Conservation (phyloP, 441 rosid species). For the Raphanus hybrid region DNA sequence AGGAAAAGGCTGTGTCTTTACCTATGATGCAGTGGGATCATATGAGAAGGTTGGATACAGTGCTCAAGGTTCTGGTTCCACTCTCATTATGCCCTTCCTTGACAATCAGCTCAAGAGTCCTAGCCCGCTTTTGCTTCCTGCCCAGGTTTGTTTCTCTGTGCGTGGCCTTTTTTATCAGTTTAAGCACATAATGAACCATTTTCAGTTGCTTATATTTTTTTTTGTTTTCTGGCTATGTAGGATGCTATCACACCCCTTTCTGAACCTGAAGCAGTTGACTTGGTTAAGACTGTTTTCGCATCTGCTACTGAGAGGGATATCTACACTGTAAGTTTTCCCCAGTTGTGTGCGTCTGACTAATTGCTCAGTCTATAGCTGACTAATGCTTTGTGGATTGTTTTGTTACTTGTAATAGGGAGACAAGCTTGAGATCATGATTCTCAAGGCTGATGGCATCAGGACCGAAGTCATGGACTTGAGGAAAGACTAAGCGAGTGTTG, state of each 20-base stretch:
- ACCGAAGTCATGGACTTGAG: constrained; percentile 82
- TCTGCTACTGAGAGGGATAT: constrained; percentile 99
- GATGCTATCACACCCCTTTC: constrained; percentile 96
- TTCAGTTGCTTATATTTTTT: neutral
- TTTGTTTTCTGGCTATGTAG: constrained; percentile 45
- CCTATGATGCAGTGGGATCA: constrained; percentile 97
- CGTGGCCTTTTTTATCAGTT: neutral
- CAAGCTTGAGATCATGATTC: constrained; percentile 79
- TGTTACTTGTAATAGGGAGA: constrained; percentile 67
- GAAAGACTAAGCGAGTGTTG: constrained; percentile 60
- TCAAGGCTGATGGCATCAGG: constrained; percentile 74
- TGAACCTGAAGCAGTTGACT: constrained; percentile 85
- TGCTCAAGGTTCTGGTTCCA: constrained; percentile 93
- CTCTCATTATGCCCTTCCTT: constrained; percentile 89
- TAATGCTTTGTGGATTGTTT: neutral
- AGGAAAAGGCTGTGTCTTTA: constrained; percentile 79
- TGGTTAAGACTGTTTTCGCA: constrained; percentile 89
- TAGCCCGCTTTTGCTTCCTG: constrained; percentile 91
- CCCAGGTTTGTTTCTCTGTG: constrained; percentile 34
- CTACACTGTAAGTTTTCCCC: constrained; percentile 70
- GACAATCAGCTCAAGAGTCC: constrained; percentile 98
- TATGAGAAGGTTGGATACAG: constrained; percentile 97
- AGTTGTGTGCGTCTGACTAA: neutral
- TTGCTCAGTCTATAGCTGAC: neutral
- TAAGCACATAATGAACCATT: neutral